phyloP scores from a whole-genome alignment of 345 rosid species.

The Arabis hirsuta region DNA sequence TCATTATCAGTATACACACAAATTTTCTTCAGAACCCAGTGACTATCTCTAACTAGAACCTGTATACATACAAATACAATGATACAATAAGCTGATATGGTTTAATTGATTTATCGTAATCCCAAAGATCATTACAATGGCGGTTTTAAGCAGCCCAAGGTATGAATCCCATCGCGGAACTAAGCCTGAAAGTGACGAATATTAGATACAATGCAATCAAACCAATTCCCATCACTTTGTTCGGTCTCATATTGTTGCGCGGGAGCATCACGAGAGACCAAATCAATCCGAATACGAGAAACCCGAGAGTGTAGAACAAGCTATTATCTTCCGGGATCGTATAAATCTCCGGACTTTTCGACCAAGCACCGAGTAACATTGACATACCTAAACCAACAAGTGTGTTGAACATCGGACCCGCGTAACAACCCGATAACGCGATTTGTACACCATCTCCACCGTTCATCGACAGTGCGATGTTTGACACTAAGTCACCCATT shows the following conservation, averaged over 20 bases:
- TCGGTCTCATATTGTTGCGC: slow-evolving; percentile 75
- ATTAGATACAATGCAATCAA: slow-evolving; percentile 52
- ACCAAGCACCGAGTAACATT: slow-evolving; percentile 81
- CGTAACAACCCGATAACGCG: slow-evolving; percentile 93
- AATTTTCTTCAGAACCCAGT: background rate
- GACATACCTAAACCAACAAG: slow-evolving; percentile 85
- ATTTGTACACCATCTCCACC: slow-evolving; percentile 85
- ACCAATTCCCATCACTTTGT: slow-evolving; percentile 55
- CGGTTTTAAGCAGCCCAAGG: slow-evolving; percentile 36
- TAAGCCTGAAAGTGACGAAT: slow-evolving; percentile 51
- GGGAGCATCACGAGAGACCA: slow-evolving; percentile 78
- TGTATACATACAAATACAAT: background rate
- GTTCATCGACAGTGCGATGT: slow-evolving; percentile 73
- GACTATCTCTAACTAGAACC: slow-evolving; percentile 19
- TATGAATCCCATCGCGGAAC: slow-evolving; percentile 51
- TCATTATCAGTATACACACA: slow-evolving; percentile 4
- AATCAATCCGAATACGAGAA: slow-evolving; percentile 64
- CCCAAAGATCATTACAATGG: slow-evolving; percentile 8
- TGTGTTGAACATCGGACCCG: slow-evolving; percentile 98
- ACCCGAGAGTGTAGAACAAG: slow-evolving; percentile 75
- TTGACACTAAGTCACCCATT: slow-evolving; percentile 92
- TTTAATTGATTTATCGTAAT: background rate
- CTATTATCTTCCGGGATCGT: slow-evolving; percentile 62
- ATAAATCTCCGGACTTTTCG: slow-evolving; percentile 60
- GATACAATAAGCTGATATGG: background rate